These are phyloP conservation scores for Tremella fuciformis DNA, from an alignment of 768 basidiomycete genomes.

Conservation along the genomic window DNA sequence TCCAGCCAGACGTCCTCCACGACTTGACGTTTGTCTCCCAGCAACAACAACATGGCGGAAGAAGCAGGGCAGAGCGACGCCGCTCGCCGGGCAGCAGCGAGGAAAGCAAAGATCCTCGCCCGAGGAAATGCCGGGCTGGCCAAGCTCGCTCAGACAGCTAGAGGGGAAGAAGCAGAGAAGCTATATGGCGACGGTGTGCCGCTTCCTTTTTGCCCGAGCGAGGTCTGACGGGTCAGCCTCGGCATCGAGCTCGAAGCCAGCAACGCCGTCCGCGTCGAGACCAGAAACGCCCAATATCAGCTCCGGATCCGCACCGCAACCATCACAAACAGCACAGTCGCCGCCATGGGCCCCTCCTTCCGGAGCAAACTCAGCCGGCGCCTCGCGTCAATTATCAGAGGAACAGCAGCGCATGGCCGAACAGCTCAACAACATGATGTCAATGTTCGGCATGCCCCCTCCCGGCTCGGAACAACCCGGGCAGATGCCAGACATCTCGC, in stretches of 20 bases:
- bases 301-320: too few relatives aligned
- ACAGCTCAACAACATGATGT: conserved; percentile 40
- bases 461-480: conserved; percentile 2
- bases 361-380: too few relatives aligned
- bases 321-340: too few relatives aligned
- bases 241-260: neutral
- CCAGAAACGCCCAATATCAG: too few relatives aligned
- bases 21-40: too few relatives aligned
- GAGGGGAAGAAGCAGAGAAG: conserved; percentile 49
- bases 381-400: conserved; percentile 4
- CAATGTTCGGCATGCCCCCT: conserved; percentile 30
- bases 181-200: conserved; percentile 43
- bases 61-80: conserved; percentile 31
- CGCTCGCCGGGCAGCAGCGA: conserved; percentile 43
- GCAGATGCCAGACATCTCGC: conserved; percentile 38
- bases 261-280: neutral
- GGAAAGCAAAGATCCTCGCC: conserved; percentile 50
- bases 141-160: conserved; percentile 48
- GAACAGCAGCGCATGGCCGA: conserved; percentile 38
- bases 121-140: conserved; percentile 45
- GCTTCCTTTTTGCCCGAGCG: conserved; percentile 12
- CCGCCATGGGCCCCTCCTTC: too few relatives aligned
- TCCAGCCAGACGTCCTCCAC: too few relatives aligned
- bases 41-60: neutral
- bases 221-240: neutral